Conservation (phyloP, 352 stramenopile genomes). For the Halophytophthora polymorphica region DNA sequence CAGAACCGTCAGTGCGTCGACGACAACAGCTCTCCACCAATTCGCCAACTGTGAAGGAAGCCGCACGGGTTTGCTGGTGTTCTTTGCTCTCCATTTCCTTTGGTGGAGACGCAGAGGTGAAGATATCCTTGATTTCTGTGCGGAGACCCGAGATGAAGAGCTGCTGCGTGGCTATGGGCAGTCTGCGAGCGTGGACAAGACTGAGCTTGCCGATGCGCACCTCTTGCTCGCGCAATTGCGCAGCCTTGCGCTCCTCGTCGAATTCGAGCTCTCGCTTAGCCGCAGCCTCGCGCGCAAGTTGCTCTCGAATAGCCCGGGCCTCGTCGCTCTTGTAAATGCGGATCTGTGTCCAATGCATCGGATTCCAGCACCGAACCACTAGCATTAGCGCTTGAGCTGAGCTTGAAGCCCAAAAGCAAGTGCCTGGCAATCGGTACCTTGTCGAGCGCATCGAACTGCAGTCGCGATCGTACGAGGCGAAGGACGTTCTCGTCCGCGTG, state of each 20-base stretch:
- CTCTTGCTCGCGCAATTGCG: conserved; percentile 27
- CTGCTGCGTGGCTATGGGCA: conserved; percentile 40
- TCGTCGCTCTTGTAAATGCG: conserved; percentile 55
- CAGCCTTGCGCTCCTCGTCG: conserved; percentile 32
- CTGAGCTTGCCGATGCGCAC: conserved; percentile 37
- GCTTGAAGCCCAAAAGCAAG: not conserved
- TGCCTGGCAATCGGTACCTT: conserved; percentile 19
- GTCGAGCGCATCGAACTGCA: conserved; percentile 40
- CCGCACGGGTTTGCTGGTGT: not conserved
- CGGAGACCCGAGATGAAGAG: conserved; percentile 38
- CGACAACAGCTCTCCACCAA: conserved; percentile 49
- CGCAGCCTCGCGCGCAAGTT: conserved; percentile 37
- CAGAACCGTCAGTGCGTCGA: conserved; percentile 27
- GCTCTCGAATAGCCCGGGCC: conserved; percentile 41
- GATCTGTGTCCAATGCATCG: conserved; percentile 29
- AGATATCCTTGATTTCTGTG: conserved; percentile 39
- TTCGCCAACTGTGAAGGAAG: conserved; percentile 30
- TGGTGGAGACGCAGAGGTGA: conserved; percentile 11
- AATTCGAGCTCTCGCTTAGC: conserved; percentile 44
- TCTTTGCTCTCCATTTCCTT: not conserved
- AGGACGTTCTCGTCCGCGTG: conserved; percentile 61
- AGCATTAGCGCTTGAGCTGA: not conserved
- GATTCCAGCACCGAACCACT: not conserved
- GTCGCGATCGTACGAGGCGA: conserved; percentile 28
- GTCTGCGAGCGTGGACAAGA: conserved; percentile 30